Base-by-base conservation (phyloP, 768 basidiomycete species). In the Suillus placidus region DNA sequence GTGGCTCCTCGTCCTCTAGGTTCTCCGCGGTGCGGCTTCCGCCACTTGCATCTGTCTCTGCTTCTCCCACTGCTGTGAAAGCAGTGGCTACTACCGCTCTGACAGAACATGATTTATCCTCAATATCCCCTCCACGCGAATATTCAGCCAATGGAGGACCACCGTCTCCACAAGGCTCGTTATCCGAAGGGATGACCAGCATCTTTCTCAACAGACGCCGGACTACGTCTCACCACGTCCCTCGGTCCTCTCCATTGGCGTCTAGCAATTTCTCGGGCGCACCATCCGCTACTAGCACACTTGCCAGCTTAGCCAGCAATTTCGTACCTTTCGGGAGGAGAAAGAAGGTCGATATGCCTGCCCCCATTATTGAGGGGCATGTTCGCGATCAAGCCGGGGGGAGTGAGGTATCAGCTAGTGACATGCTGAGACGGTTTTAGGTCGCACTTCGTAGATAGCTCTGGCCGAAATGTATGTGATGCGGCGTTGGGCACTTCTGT, bases 41-140 rank as follows among this genome's bases (percentile, higher is more conserved):
- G 16, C 80, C 82, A 1, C 77, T 92, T 61, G 88, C 85, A 56
- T 80, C 81, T 2, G 79, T 79, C 23, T 73, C 83, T 18, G 77
- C 77, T 51, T 78, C 83, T 0, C 71, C 84, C 0, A 70, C 79
- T 42, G 69, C 77, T 23, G 75, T 82, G 1, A 92, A 92, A 74
- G 88, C 87, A 0, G 82, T 84, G 23, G 82, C 90, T 4, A 91
- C 91, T 8, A 91, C 85, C 3, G 91, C 90, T 7, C 69, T 91
- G 40, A 84, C 87, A 34, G 90, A 88, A 32, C 83, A 83, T 57
- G 78, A 82, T 8, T 69, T 84, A 30, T 80, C 82, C 9, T 80
- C 85, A 1, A 78, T 82, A 3, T 78, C 85, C 0, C 81, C 84
- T 30, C 67, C 74, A 6, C 67, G 63, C 14, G 75, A 78, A 16